Evolutionary conservation across 139 green algal species (phyloP).

Genomic region (Ostreobium quekettii): DNA sequence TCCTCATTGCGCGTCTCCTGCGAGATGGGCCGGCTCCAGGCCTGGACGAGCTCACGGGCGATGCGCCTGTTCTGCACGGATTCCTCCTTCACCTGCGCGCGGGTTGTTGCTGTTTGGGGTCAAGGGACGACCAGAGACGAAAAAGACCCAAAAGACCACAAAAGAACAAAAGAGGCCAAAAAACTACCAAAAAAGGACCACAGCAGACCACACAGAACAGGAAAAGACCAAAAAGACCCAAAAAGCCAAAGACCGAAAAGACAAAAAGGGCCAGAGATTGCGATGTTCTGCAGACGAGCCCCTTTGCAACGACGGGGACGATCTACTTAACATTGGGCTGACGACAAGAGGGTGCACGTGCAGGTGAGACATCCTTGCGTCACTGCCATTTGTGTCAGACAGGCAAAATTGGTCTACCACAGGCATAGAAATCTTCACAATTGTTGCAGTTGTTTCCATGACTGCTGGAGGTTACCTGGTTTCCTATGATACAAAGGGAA

Average conservation of each 20-base stretch:
- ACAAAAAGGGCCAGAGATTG: too few species aligned
- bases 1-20: not conserved
- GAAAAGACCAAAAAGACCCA: not conserved
- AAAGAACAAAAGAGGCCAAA: not conserved
- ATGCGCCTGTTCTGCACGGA: conserved; percentile 31
- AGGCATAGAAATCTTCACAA: too few species aligned
- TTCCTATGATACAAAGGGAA: too few species aligned
- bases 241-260: not conserved
- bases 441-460: too few species aligned
- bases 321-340: too few species aligned
- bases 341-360: too few species aligned
- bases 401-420: too few species aligned
- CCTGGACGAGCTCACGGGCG: conserved; percentile 37
- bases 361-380: too few species aligned
- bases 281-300: too few species aligned
- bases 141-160: not conserved
- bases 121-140: not conserved
- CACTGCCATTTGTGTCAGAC: too few species aligned
- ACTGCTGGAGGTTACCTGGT: too few species aligned
- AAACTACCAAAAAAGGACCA: not conserved
- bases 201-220: not conserved
- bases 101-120: not conserved
- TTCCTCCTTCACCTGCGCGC: conserved; percentile 22
- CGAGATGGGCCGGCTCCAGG: conserved; percentile 25
- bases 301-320: too few species aligned